Percentiles rank a stretch among this genome's conserved stretches.
These are phyloP conservation scores for Fusarium foetens DNA, from an alignment of 2,329 filamentous ascomycete species.

Conservation along the genomic window DNA sequence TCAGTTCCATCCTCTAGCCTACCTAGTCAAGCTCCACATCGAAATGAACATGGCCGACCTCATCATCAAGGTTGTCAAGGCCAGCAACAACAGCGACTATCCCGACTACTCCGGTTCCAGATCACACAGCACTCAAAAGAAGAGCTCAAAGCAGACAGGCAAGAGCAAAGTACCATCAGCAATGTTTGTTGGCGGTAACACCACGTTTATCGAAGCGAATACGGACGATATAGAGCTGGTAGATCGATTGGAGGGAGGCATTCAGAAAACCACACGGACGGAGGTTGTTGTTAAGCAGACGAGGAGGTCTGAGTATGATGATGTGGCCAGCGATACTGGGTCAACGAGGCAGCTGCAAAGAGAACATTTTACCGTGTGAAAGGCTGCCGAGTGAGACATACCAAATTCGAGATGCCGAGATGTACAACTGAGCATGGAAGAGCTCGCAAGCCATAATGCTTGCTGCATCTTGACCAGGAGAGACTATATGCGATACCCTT, in stretches of 20 bases:
- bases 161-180: constrained; percentile 24
- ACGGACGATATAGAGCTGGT: constrained; percentile 38
- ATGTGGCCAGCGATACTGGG: constrained; percentile 36
- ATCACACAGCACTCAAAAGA: constrained; percentile 29
- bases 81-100: constrained; percentile 35
- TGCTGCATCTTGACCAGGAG: neutral
- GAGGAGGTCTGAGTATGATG: constrained; percentile 32
- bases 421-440: too few species aligned
- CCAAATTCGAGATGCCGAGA: too few species aligned
- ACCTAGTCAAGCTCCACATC: constrained; percentile 64
- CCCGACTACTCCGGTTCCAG: constrained; percentile 39
- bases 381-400: too few species aligned
- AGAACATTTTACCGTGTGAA: constrained; percentile 22
- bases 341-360: constrained; percentile 37
- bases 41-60: constrained; percentile 65
- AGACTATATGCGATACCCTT: constrained; percentile 15
- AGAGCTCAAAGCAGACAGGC: constrained; percentile 17
- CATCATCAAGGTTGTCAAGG: constrained; percentile 53
- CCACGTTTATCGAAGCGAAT: constrained; percentile 39
- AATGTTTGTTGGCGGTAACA: constrained; percentile 40
- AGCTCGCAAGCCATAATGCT: neutral
- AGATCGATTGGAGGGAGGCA: constrained; percentile 15
- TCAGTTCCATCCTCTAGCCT: constrained; percentile 63
- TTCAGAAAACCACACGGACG: constrained; percentile 43
- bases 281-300: constrained; percentile 40